Percentiles rank a stretch among this genome's conserved stretches.
These are phyloP conservation scores for Wickerhamomyces alni DNA, from an alignment of 805 yeast species.

Conservation along the genomic window DNA sequence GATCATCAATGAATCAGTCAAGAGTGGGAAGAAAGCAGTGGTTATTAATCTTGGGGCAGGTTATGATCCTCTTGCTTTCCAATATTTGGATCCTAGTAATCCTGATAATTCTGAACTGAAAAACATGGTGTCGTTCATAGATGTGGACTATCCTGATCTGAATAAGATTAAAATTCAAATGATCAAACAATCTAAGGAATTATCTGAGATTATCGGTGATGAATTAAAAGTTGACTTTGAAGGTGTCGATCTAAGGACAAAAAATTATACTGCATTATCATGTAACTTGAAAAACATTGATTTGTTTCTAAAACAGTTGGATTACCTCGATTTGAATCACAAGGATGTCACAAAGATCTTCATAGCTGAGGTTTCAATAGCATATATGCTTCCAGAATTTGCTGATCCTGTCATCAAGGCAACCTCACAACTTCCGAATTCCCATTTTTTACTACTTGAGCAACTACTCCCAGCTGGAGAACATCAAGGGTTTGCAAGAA, in stretches of 20 bases:
- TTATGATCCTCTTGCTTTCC: constrained; percentile 57
- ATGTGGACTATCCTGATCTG: constrained; percentile 71
- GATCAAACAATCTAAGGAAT: constrained; percentile 43
- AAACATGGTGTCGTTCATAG: constrained; percentile 46
- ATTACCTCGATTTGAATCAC: constrained; percentile 14
- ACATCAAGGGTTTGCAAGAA: constrained; percentile 61
- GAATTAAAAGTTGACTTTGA: constrained; percentile 6
- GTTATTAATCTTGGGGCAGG: constrained; percentile 79
- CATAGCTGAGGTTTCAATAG: constrained; percentile 78
- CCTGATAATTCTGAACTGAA: constrained; percentile 22
- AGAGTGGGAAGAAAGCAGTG: constrained; percentile 24
- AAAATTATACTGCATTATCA: constrained; percentile 50
- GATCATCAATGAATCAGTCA: constrained; percentile 31
- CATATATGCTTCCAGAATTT: constrained; percentile 64
- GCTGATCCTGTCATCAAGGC: constrained; percentile 58
- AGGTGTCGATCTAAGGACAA: constrained; percentile 30
- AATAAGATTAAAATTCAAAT: constrained; percentile 48
- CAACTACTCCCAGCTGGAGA: constrained; percentile 64
- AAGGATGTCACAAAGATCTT: constrained; percentile 44
- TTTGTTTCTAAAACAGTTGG: constrained; percentile 27
- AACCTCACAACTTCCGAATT: constrained; percentile 34
- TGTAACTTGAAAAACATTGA: constrained; percentile 55
- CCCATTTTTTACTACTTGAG: constrained; percentile 64
- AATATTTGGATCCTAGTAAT: constrained; percentile 32
- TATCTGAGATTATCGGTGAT: constrained; percentile 39